Percentiles rank a stretch among this genome's conserved stretches.
These are phyloP conservation scores for Telopea speciosissima DNA, from an alignment of 177 flowering plant genomes.

Conservation along the genomic window DNA sequence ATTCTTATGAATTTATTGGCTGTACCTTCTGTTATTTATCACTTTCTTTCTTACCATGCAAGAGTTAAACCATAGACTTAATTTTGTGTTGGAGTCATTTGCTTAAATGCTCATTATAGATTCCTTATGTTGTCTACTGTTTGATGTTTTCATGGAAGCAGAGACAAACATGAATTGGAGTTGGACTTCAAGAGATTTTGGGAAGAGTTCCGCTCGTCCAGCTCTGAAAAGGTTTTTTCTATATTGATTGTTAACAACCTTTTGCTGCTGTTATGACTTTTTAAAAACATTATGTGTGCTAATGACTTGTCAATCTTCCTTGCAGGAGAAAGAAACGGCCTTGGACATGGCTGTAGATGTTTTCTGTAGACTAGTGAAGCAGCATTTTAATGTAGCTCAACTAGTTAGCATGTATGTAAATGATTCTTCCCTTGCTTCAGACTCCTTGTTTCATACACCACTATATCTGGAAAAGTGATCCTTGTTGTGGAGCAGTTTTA, in stretches of 20 bases:
- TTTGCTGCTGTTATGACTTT: not conserved
- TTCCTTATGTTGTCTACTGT: not conserved
- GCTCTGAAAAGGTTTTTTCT: constrained; percentile 75
- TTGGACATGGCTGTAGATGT: constrained; percentile 82
- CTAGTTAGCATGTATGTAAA: constrained; percentile 74
- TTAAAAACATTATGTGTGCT: constrained; percentile 8
- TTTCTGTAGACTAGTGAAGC: constrained; percentile 96
- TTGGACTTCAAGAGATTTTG: constrained; percentile 97
- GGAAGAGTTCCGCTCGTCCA: constrained; percentile 98
- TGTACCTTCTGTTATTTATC: not conserved
- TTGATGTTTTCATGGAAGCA: constrained; percentile 25
- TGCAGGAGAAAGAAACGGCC: constrained; percentile 99
- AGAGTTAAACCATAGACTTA: not conserved
- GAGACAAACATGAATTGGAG: constrained; percentile 92
- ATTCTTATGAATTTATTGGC: not conserved
- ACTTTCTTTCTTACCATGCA: not conserved
- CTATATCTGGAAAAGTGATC: not conserved
- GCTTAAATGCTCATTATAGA: not conserved
- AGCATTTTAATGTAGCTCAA: constrained; percentile 76
- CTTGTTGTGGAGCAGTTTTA: not conserved
- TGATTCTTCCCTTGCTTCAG: not conserved
- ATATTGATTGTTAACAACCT: not conserved
- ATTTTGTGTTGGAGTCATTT: not conserved
- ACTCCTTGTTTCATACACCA: not conserved
- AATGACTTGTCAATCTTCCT: constrained; percentile 17